phyloP scores from a whole-genome alignment of 78 protist genomes.

The Dictyostelium intermedium region DNA sequence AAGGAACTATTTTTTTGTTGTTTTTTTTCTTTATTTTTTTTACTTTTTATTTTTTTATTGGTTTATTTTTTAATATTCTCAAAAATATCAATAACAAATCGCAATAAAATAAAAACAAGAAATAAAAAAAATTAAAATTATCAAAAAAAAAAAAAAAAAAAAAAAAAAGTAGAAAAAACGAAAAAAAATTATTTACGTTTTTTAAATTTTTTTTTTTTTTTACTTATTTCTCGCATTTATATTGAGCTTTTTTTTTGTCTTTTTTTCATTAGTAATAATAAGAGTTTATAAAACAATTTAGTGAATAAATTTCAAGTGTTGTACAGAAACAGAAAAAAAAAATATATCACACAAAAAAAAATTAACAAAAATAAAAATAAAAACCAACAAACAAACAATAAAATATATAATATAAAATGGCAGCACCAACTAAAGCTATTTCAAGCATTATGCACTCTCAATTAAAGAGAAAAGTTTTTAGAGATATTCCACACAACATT shows the following conservation, averaged over 20 bases:
- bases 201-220: too few relatives aligned
- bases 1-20: too few relatives aligned
- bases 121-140: too few relatives aligned
- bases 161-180: neutral
- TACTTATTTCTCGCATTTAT: neutral
- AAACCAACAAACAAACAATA: too few relatives aligned
- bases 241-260: too few relatives aligned
- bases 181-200: neutral
- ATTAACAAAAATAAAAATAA: neutral
- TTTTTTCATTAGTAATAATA: neutral
- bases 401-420: neutral
- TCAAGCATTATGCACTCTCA: neutral
- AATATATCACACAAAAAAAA: neutral
- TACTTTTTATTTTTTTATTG: too few relatives aligned
- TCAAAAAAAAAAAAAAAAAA: too few relatives aligned
- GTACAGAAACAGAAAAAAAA: neutral
- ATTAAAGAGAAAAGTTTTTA: conserved; percentile 30
- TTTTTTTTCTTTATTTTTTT: too few relatives aligned
- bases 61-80: too few relatives aligned
- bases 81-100: too few relatives aligned
- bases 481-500: conserved; percentile 54
- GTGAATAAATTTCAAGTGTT: neutral
- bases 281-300: neutral
- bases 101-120: too few relatives aligned
- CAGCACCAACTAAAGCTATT: neutral